Evolutionary conservation across 164 flowering plant genomes (phyloP).

Genomic region (Buxus sempervirens): DNA sequence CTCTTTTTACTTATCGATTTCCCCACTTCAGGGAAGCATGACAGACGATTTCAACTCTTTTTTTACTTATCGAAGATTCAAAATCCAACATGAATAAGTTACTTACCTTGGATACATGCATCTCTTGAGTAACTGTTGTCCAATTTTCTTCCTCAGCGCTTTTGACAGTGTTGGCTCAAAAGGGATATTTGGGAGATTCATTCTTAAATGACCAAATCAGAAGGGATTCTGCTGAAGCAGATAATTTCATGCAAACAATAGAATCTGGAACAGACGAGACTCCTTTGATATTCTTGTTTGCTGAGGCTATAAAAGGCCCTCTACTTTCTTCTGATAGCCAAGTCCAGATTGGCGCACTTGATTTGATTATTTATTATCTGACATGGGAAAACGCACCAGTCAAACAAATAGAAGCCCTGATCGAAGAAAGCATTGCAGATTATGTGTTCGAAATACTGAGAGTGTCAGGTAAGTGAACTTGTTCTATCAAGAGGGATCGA

Average conservation of each 20-base stretch:
- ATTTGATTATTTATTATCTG: constrained; percentile 56
- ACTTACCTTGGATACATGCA: not conserved
- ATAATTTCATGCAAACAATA: constrained; percentile 37
- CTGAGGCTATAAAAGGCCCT: constrained; percentile 93
- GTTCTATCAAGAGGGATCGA: not conserved
- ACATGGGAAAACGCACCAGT: constrained; percentile 35
- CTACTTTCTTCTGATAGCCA: constrained; percentile 77
- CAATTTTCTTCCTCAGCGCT: constrained; percentile 45
- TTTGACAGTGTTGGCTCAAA: constrained; percentile 57
- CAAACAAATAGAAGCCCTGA: constrained; percentile 42
- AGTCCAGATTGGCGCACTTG: constrained; percentile 71
- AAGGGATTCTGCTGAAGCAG: constrained; percentile 34
- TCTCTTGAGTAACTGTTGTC: not conserved
- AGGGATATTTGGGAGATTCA: constrained; percentile 44
- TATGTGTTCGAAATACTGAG: constrained; percentile 85
- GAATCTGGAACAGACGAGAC: constrained; percentile 26
- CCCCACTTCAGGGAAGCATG: too few species aligned
- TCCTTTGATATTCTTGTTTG: constrained; percentile 52
- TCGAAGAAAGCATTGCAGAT: constrained; percentile 83
- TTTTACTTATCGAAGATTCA: too few species aligned
- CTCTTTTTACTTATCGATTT: too few species aligned
- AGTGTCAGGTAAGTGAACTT: constrained; percentile 55
- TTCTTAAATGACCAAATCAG: constrained; percentile 24
- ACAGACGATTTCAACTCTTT: too few species aligned
- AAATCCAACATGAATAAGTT: not conserved